phyloP scores from a whole-genome alignment of 345 rosid genomes.

The Arabidopsis thaliana region TAIR10.1 NC_003076.8:26095501-26096000 shows the following conservation, averaged over 20 bases:
- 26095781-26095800: background rate
- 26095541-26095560: conserved; percentile 46
- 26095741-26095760: background rate
- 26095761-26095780: background rate
- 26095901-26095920: conserved; percentile 25
- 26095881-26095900: conserved; percentile 28
- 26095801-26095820: conserved; percentile 8
- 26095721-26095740: background rate
- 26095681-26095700: conserved; percentile 38
- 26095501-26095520: conserved; percentile 51
- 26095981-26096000: background rate
- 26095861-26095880: conserved; percentile 25
- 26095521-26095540: conserved; percentile 48
- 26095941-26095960: background rate
- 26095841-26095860: conserved; percentile 40
- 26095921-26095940: conserved; percentile 11
- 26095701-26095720: conserved; percentile 49
- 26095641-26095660: conserved; percentile 36
- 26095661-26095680: conserved; percentile 41
- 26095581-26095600: conserved; percentile 5
- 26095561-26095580: conserved; percentile 39
- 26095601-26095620: conserved; percentile 21
- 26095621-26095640: conserved; percentile 38
- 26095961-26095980: background rate
- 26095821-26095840: conserved; percentile 30